Percentiles rank a stretch among this genome's conserved stretches.
Evolutionary conservation across 2,329 filamentous ascomycete genomes (phyloP).

Genomic region (Balansia obtecta): DNA sequence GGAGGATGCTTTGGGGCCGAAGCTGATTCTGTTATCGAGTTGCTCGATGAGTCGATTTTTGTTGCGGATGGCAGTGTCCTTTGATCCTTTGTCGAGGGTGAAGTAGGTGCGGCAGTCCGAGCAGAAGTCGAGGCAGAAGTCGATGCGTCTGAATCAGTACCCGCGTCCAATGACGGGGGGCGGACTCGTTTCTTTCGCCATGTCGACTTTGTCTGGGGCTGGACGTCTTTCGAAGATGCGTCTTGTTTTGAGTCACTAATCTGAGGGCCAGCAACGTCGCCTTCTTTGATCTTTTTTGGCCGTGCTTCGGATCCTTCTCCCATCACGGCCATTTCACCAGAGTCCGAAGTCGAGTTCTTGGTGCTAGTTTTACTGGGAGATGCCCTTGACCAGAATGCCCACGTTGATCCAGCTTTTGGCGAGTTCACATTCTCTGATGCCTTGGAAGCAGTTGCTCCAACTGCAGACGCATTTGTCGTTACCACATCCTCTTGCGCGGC

Average conservation of each 20-base stretch:
- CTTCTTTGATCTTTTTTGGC: slow-evolving; percentile 33
- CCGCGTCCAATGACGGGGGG: slow-evolving; percentile 32
- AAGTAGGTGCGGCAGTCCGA: slow-evolving; percentile 2
- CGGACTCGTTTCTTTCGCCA: slow-evolving; percentile 33
- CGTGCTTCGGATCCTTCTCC: slow-evolving; percentile 44
- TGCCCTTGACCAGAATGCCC: slow-evolving; percentile 71
- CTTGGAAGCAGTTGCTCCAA: slow-evolving; percentile 12
- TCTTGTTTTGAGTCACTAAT: slow-evolving; percentile 20
- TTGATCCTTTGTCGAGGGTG: slow-evolving; percentile 1
- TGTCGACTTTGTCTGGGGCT: slow-evolving; percentile 15
- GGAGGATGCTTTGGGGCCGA: slow-evolving; percentile 30
- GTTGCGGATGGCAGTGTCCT: slow-evolving; percentile 7
- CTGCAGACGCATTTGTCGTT: slow-evolving; percentile 29
- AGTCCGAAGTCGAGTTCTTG: slow-evolving; percentile 20
- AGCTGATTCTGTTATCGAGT: slow-evolving; percentile 29
- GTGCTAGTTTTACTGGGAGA: slow-evolving; percentile 24
- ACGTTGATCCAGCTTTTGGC: slow-evolving; percentile 51
- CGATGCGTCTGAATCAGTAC: slow-evolving; percentile 24
- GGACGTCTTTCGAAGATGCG: slow-evolving; percentile 19
- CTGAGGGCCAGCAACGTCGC: slow-evolving; percentile 26
- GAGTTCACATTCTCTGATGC: slow-evolving; percentile 19
- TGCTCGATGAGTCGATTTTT: slow-evolving; percentile 11
- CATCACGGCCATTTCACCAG: slow-evolving; percentile 44
- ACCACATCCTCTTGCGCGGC: slow-evolving; percentile 26
- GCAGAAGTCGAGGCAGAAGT: slow-evolving; percentile 15